These are phyloP conservation scores for Lindgomyces ingoldianus DNA, from an alignment of 495 filamentous ascomycete species.

Conservation along the genomic window DNA sequence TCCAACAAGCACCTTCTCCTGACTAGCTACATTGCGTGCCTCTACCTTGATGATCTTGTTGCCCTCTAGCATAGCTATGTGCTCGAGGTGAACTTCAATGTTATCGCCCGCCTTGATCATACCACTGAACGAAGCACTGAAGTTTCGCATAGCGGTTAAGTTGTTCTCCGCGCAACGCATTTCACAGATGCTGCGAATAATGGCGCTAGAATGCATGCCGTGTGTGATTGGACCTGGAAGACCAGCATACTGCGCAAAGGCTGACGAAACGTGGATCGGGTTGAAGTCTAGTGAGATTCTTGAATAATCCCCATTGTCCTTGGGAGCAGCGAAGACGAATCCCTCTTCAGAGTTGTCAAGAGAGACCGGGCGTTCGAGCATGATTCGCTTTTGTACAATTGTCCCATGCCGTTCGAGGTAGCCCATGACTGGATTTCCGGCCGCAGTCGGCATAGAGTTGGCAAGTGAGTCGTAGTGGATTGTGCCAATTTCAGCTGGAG, in stretches of 20 bases:
- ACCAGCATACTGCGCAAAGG: slow-evolving; percentile 41
- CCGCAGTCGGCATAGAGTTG: neutral
- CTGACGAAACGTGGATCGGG: slow-evolving; percentile 45
- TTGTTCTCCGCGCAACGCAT: slow-evolving; percentile 20
- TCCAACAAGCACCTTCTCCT: slow-evolving; percentile 42
- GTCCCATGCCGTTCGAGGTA: slow-evolving; percentile 43
- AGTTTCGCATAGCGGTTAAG: slow-evolving; percentile 36
- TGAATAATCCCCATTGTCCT: slow-evolving; percentile 39
- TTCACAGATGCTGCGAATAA: slow-evolving; percentile 16
- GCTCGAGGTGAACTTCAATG: slow-evolving; percentile 40
- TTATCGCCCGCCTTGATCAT: slow-evolving; percentile 48
- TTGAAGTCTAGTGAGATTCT: slow-evolving; percentile 45
- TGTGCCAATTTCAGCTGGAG: slow-evolving; percentile 7
- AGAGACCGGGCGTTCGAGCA: slow-evolving; percentile 21
- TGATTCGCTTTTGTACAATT: neutral
- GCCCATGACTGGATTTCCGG: slow-evolving; percentile 43
- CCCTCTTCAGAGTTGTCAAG: neutral
- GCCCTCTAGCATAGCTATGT: slow-evolving; percentile 47
- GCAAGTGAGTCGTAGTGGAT: slow-evolving; percentile 9
- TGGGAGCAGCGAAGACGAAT: slow-evolving; percentile 34
- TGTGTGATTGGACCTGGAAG: slow-evolving; percentile 46
- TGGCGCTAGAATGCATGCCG: slow-evolving; percentile 45
- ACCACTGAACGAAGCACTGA: slow-evolving; percentile 39
- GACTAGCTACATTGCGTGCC: slow-evolving; percentile 36
- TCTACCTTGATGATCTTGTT: slow-evolving; percentile 41